phyloP scores from a whole-genome alignment of 1,284 basidiomycete species.

The Leccinum fuscescens region DNA sequence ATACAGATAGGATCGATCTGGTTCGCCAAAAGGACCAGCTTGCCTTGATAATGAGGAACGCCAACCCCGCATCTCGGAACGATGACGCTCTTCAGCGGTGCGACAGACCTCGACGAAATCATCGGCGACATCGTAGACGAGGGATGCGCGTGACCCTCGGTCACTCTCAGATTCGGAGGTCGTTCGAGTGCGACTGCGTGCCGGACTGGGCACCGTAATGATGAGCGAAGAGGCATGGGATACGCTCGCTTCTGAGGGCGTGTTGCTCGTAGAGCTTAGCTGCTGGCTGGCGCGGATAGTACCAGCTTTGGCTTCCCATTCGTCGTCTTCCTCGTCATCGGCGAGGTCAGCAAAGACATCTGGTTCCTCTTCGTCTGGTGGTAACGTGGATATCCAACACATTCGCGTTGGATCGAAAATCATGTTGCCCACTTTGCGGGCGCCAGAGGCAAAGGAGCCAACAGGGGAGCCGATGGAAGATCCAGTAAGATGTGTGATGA shows the following conservation, averaged over 20 bases:
- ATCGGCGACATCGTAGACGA: slow-evolving; percentile 72
- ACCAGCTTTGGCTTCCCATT: slow-evolving; percentile 68
- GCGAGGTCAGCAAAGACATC: slow-evolving; percentile 89
- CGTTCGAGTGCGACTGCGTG: slow-evolving; percentile 61
- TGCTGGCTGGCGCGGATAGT: slow-evolving; percentile 71
- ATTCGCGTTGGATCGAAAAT: slow-evolving; percentile 91
- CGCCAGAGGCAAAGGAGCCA: slow-evolving; percentile 72
- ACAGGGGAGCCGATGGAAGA: slow-evolving; percentile 78
- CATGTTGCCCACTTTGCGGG: slow-evolving; percentile 94
- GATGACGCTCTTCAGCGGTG: slow-evolving; percentile 77
- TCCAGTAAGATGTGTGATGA: slow-evolving; percentile 88
- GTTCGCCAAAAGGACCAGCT: slow-evolving; percentile 41
- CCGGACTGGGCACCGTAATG: slow-evolving; percentile 53
- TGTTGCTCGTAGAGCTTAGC: slow-evolving; percentile 34
- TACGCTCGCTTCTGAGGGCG: slow-evolving; percentile 38
- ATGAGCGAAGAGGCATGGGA: slow-evolving; percentile 39
- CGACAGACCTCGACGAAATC: slow-evolving; percentile 70
- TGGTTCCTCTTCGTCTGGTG: slow-evolving; percentile 88
- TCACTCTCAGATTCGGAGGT: slow-evolving; percentile 74
- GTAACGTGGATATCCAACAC: slow-evolving; percentile 87
- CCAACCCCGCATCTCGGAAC: slow-evolving; percentile 82
- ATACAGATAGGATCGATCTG: slow-evolving; percentile 63
- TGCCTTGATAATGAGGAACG: slow-evolving; percentile 47
- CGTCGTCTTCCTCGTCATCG: slow-evolving; percentile 78
- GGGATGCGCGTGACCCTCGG: slow-evolving; percentile 69